Evolutionary conservation across 495 filamentous ascomycete species (phyloP).

Genomic region (Aspergillus sclerotiicarbonarius): DNA sequence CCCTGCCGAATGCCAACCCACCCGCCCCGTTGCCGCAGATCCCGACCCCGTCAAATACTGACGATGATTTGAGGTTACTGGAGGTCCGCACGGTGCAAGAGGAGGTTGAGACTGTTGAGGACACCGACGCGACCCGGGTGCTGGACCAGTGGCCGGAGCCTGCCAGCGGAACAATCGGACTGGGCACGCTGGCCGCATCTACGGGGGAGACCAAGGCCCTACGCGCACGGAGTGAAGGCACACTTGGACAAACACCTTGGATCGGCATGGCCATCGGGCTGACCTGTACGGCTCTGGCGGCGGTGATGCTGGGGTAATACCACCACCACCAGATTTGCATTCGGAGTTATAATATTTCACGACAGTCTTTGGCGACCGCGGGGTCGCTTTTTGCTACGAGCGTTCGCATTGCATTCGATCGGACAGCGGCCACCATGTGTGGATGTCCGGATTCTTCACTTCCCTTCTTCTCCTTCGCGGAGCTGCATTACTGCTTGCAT

Average conservation of each 20-base stretch:
- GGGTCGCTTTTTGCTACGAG: constrained; percentile 14
- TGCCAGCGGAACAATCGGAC: constrained; percentile 15
- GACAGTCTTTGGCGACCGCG: neutral
- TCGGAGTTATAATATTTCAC: constrained; percentile 19
- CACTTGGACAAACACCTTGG: constrained; percentile 47
- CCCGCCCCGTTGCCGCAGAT: constrained; percentile 29
- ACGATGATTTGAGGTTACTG: constrained; percentile 5
- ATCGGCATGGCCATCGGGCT: constrained; percentile 49
- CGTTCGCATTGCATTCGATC: constrained; percentile 20
- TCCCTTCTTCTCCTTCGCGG: constrained; percentile 12
- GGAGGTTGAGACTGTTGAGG: neutral
- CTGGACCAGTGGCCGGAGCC: constrained; percentile 14
- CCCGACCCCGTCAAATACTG: constrained; percentile 9
- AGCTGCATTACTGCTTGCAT: constrained; percentile 20
- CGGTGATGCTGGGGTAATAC: constrained; percentile 43
- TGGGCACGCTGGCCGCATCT: constrained; percentile 22
- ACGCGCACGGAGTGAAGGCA: constrained; percentile 43
- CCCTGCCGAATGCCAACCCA: constrained; percentile 27
- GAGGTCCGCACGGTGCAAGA: constrained; percentile 16
- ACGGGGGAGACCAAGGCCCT: constrained; percentile 24
- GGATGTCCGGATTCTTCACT: neutral
- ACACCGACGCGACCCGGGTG: constrained; percentile 10
- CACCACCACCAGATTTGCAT: constrained; percentile 12
- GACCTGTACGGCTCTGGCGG: constrained; percentile 44
- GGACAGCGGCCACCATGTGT: neutral